Conservation (phyloP, 139 green algal genomes). For the Chlorella sp. region DNA sequence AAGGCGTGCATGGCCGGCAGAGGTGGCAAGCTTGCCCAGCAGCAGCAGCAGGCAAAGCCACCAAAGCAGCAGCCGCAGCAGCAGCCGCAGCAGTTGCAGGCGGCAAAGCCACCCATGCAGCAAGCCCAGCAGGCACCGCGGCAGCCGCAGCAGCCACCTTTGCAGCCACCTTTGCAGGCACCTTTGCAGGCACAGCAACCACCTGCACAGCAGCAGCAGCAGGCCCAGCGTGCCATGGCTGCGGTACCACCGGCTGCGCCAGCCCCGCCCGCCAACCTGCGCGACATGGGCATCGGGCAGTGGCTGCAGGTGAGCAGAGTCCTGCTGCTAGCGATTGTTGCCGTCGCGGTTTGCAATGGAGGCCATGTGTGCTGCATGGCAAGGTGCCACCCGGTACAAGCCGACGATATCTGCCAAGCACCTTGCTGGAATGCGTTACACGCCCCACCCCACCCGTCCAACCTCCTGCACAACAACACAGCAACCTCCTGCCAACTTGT, state of each 20-base stretch:
- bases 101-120: not conserved
- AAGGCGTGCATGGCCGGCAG: conserved; percentile 30
- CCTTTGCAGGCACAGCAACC: not conserved
- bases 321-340: too few species aligned
- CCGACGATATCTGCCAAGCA: too few species aligned
- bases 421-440: too few species aligned
- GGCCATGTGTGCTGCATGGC: too few species aligned
- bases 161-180: not conserved
- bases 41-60: not conserved
- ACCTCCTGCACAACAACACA: not conserved
- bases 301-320: not conserved
- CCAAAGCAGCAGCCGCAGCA: not conserved
- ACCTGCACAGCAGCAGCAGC: not conserved
- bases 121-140: not conserved
- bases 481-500: not conserved
- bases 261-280: not conserved
- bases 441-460: too few species aligned
- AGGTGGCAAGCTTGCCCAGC: not conserved
- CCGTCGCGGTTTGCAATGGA: too few species aligned
- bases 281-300: not conserved
- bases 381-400: too few species aligned
- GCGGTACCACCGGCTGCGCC: too few species aligned
- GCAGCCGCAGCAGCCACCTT: too few species aligned
- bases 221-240: not conserved
- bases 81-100: not conserved